Percentiles rank a stretch among this genome's conserved stretches.
These are phyloP conservation scores for Colletotrichum lentis DNA, from an alignment of 2,329 filamentous ascomycete genomes.

Conservation along the genomic window DNA sequence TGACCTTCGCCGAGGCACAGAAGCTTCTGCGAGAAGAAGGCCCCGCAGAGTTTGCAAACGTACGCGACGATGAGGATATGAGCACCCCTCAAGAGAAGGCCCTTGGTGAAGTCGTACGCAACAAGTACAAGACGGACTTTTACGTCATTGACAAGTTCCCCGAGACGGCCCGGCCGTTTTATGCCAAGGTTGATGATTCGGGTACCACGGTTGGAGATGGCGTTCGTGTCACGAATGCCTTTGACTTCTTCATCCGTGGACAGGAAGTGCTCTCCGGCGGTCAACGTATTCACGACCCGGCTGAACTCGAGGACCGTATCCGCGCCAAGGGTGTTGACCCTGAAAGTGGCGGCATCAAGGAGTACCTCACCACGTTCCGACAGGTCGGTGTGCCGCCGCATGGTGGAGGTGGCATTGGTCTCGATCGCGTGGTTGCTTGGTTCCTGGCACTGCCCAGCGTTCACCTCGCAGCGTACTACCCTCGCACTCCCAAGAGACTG, in stretches of 20 bases:
- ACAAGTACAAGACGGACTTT: slow-evolving; percentile 94
- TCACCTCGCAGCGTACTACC: slow-evolving; percentile 66
- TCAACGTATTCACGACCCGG: slow-evolving; percentile 51
- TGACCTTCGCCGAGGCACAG: slow-evolving; percentile 82
- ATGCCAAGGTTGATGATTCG: slow-evolving; percentile 78
- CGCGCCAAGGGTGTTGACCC: slow-evolving; percentile 83
- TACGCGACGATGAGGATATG: slow-evolving; percentile 81
- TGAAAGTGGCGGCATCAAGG: slow-evolving; percentile 76
- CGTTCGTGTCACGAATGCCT: slow-evolving; percentile 65
- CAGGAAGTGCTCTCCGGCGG: slow-evolving; percentile 88
- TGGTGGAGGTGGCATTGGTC: slow-evolving; percentile 86
- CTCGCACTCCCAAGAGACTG: slow-evolving; percentile 67
- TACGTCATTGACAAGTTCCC: slow-evolving; percentile 98
- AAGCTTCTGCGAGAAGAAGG: slow-evolving; percentile 79
- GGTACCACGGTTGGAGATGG: slow-evolving; percentile 46
- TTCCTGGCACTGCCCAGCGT: slow-evolving; percentile 67
- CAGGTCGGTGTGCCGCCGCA: slow-evolving; percentile 89
- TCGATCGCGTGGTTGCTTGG: slow-evolving; percentile 83
- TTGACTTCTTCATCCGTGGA: slow-evolving; percentile 88
- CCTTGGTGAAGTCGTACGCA: slow-evolving; percentile 84
- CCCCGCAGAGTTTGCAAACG: slow-evolving; percentile 70
- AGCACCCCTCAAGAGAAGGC: slow-evolving; percentile 84
- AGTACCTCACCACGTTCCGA: slow-evolving; percentile 84
- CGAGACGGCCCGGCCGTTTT: slow-evolving; percentile 86
- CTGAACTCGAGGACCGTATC: slow-evolving; percentile 80